Base-by-base conservation (phyloP, 257 asterid species). In the Linderniella brevidens region DNA sequence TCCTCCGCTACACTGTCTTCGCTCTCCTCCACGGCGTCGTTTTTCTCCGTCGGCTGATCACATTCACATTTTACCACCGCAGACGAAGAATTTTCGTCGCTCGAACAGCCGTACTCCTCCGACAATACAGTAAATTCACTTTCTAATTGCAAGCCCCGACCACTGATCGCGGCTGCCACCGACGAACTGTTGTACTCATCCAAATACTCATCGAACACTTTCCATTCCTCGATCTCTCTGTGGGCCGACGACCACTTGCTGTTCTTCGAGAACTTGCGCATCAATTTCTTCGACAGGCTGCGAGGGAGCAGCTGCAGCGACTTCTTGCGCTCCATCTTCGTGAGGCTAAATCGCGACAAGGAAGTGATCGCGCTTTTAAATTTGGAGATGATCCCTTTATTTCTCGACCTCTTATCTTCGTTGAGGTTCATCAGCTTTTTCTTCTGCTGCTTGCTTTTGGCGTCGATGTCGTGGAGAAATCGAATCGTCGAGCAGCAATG, bases 301-400 rank as follows among this genome's bases (percentile, higher is more conserved):
- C 75, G 59, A 0, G 84, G 62, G 37, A 77, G 40, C 14, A 71
- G 68, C 17, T 70, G 38, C 36, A 17, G 15, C 19, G 44, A 66
- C 8, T 50, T 73, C 59, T 65, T 62, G 1, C 42, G 61, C 48
- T 11, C 11, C 17, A 0, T 11, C 17, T 43, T 43, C 32, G 32
- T 25, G 48, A 80, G 64, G 0, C 68, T 79, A 50, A 80, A 71
- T 59, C 67, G 68, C 41, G 63, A 82, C 16, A 78, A 75, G 51
- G 92, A 92, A 42, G 86, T 55, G 36, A 78, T 58, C 19, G 77
- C 74, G 47, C 61, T 65, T 11, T 64, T 74, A 29, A 86, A 56
- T 13, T 82, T 74, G n/a, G 94, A 72, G 1, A 62, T 41, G 0
- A 70, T 48, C 0, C 70, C 54, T 53, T 63, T 80, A 13, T 42